Evolutionary conservation across 2,329 filamentous ascomycete genomes (phyloP).

Genomic region (Pseudogymnoascus sp.): DNA sequence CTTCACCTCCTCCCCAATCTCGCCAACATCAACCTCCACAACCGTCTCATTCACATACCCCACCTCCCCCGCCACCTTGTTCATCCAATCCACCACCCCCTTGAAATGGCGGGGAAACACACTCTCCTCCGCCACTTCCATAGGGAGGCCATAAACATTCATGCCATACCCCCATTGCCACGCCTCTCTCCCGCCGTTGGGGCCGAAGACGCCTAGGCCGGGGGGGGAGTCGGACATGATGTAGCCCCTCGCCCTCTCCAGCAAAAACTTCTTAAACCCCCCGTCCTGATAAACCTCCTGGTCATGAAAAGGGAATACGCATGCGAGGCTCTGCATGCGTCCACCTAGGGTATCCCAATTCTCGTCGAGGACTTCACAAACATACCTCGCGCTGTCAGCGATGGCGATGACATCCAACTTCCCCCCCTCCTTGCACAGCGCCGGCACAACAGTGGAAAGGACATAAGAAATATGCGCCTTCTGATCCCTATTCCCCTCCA

Average conservation of each 20-base stretch:
- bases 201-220: constrained; percentile 44
- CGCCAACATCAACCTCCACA: not conserved
- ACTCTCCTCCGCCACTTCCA: constrained; percentile 45
- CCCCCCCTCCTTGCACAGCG: constrained; percentile 39
- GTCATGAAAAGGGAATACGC: not conserved
- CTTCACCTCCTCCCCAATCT: not conserved
- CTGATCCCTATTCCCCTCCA: constrained; percentile 49
- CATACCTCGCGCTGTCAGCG: constrained; percentile 53
- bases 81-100: constrained; percentile 52
- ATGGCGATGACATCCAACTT: constrained; percentile 63
- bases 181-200: constrained; percentile 29
- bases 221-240: constrained; percentile 42
- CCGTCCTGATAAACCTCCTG: constrained; percentile 13
- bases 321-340: constrained; percentile 40
- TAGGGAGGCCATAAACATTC: constrained; percentile 54
- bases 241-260: constrained; percentile 53
- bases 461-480: constrained; percentile 57
- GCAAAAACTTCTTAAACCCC: constrained; percentile 35
- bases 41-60: constrained; percentile 31
- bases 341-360: constrained; percentile 39
- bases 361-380: constrained; percentile 50
- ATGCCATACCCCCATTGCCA: constrained; percentile 42
- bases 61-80: constrained; percentile 42
- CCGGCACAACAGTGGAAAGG: constrained; percentile 53
- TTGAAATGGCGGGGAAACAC: constrained; percentile 49